Conservation (phyloP, 1,284 basidiomycete genomes). For the Leccinum griseonigrum region DNA sequence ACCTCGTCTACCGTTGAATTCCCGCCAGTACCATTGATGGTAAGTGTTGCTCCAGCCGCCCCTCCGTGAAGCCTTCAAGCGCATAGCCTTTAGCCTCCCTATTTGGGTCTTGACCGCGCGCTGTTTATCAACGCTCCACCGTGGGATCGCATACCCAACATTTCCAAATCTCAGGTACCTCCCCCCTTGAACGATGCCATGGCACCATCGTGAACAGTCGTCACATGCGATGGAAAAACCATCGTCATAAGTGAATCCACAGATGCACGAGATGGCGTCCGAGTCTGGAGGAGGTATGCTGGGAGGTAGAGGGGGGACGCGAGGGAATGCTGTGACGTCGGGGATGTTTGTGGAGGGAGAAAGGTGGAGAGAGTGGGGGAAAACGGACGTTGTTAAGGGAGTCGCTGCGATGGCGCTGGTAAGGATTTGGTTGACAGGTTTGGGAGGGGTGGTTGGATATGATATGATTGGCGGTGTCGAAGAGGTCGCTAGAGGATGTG, state of each 20-base stretch:
- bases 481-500: constrained; percentile 20
- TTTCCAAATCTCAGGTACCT: constrained; percentile 73
- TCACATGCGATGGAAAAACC: constrained; percentile 95
- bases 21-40: constrained; percentile 16
- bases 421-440: neutral
- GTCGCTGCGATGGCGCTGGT: constrained; percentile 15
- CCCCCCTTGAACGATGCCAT: constrained; percentile 63
- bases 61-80: constrained; percentile 25
- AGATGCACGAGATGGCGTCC: constrained; percentile 68
- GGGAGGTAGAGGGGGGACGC: constrained; percentile 24
- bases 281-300: constrained; percentile 34
- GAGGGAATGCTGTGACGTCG: constrained; percentile 13
- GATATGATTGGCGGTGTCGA: constrained; percentile 12
- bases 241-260: constrained; percentile 75
- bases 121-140: constrained; percentile 41
- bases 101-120: constrained; percentile 47
- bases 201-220: constrained; percentile 86
- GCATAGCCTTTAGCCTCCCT: constrained; percentile 28
- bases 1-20: constrained; percentile 17
- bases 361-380: constrained; percentile 17
- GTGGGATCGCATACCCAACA: constrained; percentile 62
- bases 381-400: constrained; percentile 22
- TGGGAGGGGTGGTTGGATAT: constrained; percentile 5
- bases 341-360: constrained; percentile 16
- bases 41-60: constrained; percentile 3